phyloP scores from a whole-genome alignment of 495 filamentous ascomycete genomes.

The Xylaria palmicola region DNA sequence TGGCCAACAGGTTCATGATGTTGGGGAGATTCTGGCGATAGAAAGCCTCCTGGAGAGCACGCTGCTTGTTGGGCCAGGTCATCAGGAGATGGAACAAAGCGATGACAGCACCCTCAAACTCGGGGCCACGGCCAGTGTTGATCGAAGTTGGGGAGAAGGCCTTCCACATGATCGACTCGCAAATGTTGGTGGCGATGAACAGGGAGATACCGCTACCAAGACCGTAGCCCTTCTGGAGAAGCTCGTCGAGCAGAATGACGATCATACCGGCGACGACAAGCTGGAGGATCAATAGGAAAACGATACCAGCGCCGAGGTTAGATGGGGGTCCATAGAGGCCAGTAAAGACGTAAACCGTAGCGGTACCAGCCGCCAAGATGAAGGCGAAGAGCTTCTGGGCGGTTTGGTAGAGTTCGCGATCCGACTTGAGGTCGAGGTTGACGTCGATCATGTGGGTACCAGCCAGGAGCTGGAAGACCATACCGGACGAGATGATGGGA shows the following conservation, averaged over 20 bases:
- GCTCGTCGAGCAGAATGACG: constrained; percentile 98
- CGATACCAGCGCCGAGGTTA: constrained; percentile 95
- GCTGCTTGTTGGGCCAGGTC: constrained; percentile 98
- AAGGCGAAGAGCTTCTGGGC: constrained; percentile 99
- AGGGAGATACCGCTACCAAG: constrained; percentile 97
- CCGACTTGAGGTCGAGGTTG: constrained; percentile 98
- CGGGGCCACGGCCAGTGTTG: constrained; percentile 97
- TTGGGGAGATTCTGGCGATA: constrained; percentile 99
- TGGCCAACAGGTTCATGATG: constrained; percentile 97
- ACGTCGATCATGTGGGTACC: constrained; percentile 99
- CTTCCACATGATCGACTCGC: constrained; percentile 99
- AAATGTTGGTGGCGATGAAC: constrained; percentile 99
- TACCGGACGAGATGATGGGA: constrained; percentile 98
- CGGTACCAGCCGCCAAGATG: constrained; percentile 94
- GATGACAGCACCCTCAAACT: constrained; percentile 99
- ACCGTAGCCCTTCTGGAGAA: constrained; percentile 99
- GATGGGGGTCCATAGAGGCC: constrained; percentile 96
- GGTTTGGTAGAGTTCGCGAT: constrained; percentile 99
- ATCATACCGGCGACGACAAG: constrained; percentile 95
- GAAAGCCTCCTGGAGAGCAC: constrained; percentile 95
- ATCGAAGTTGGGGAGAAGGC: constrained; percentile 98
- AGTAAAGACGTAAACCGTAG: constrained; percentile 94
- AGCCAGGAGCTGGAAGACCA: constrained; percentile 99
- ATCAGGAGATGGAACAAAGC: constrained; percentile 97
- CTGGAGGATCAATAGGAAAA: constrained; percentile 95